Evolutionary conservation across 352 stramenopile species (phyloP).

Genomic region (Phytophthora megakarya): DNA sequence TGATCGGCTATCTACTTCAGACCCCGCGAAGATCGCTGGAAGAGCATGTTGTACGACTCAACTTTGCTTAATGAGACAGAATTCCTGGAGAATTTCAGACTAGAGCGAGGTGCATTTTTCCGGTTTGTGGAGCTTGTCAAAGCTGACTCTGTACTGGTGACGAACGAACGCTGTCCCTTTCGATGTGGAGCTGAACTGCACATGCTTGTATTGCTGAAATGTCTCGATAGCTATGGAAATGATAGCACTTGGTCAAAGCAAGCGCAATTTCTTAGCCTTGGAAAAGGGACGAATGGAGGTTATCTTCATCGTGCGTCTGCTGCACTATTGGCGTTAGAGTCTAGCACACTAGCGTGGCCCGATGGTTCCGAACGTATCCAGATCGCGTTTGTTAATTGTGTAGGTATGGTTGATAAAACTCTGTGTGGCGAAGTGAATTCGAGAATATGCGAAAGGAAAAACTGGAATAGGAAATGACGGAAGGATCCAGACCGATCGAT

Average conservation of each 20-base stretch:
- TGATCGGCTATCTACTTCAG: not conserved
- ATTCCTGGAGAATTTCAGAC: not conserved
- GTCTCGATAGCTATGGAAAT: slow-evolving; percentile 1
- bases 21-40: not conserved
- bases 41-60: not conserved
- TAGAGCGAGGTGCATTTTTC: not conserved
- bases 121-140: not conserved
- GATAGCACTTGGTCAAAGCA: slow-evolving; percentile 1
- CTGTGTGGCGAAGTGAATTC: slow-evolving; percentile 2
- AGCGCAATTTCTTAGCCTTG: slow-evolving; percentile 4
- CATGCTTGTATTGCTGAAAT: slow-evolving; percentile 7
- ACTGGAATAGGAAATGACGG: too few relatives aligned
- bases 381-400: slow-evolving; percentile 8
- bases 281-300: not conserved
- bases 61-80: not conserved
- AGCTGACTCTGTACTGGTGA: not conserved
- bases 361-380: not conserved
- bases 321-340: slow-evolving; percentile 6
- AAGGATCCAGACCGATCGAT: too few relatives aligned
- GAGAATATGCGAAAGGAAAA: not conserved
- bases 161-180: not conserved
- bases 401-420: slow-evolving; percentile 6
- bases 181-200: slow-evolving; percentile 7
- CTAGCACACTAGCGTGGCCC: not conserved
- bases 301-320: slow-evolving; percentile 6